phyloP scores from a whole-genome alignment of 2,329 filamentous ascomycete genomes.

The Aspergillus novoparasiticus region DNA sequence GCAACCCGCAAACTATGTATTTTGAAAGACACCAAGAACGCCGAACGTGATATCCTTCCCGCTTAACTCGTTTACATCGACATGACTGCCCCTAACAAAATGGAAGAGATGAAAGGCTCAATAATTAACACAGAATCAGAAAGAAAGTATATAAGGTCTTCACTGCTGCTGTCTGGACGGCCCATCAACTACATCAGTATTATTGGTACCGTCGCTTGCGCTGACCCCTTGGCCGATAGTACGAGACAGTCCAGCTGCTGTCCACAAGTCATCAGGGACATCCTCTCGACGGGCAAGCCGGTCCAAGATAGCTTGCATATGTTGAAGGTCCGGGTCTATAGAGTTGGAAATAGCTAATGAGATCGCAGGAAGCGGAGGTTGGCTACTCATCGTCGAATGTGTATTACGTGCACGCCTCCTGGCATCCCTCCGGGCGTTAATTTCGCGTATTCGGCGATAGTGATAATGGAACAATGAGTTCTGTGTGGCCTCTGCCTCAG shows the following conservation, averaged over 20 bases:
- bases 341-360: constrained; percentile 34
- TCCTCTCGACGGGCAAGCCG: constrained; percentile 70
- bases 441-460: constrained; percentile 19
- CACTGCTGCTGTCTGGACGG: constrained; percentile 15
- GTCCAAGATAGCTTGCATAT: constrained; percentile 73
- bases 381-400: constrained; percentile 37
- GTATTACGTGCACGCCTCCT: constrained; percentile 27
- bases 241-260: constrained; percentile 66
- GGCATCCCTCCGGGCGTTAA: constrained; percentile 24
- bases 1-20: not conserved
- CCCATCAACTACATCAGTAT: constrained; percentile 23
- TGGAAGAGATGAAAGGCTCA: constrained; percentile 2
- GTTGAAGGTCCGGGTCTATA: constrained; percentile 51
- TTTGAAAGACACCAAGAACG: constrained; percentile 4
- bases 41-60: constrained; percentile 14
- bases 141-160: constrained; percentile 9
- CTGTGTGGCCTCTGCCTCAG: constrained; percentile 30
- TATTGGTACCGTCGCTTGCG: constrained; percentile 25
- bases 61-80: constrained; percentile 11
- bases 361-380: constrained; percentile 37
- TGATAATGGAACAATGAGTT: constrained; percentile 24
- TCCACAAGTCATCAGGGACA: constrained; percentile 83
- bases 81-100: constrained; percentile 1
- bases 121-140: constrained; percentile 21
- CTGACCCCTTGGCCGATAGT: constrained; percentile 43